Percentiles rank a stretch among this genome's conserved stretches.
phyloP scores from a whole-genome alignment of 768 basidiomycete species.

The Termitomyces sp. region DNA sequence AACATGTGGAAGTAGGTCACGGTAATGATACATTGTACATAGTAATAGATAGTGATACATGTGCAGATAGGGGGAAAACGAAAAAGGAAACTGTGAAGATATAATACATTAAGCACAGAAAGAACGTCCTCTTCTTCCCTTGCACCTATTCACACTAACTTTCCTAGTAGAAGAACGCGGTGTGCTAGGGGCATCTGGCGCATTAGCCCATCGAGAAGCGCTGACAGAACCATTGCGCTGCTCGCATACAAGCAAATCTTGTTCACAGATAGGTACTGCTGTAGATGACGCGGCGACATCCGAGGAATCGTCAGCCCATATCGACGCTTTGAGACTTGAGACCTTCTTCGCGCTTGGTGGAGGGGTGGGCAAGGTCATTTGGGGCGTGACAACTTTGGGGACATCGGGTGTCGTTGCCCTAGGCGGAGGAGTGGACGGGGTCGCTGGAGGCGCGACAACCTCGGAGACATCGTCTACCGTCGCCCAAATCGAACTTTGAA shows the following conservation, averaged over 20 bases:
- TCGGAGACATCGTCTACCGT: neutral
- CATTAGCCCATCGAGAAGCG: slow-evolving; percentile 3
- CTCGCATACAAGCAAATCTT: neutral
- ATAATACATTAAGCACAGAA: neutral
- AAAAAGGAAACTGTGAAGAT: neutral
- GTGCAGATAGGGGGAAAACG: neutral
- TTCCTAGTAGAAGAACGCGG: neutral
- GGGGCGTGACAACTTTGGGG: neutral
- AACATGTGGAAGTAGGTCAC: neutral
- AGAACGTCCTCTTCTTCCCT: neutral
- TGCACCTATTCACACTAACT: neutral
- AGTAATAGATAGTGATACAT: neutral
- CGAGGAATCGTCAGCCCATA: neutral
- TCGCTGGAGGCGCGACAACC: neutral
- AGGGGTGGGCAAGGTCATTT: neutral
- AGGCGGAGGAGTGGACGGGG: neutral
- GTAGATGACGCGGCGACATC: neutral
- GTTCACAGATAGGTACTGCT: neutral
- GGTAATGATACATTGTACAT: neutral
- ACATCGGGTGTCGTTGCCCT: neutral
- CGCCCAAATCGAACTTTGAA: neutral
- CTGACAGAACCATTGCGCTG: neutral
- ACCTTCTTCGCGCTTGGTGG: neutral
- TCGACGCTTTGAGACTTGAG: neutral
- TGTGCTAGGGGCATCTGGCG: neutral